phyloP scores from a whole-genome alignment of 2,329 filamentous ascomycete species.

The Penicillium digitatum region DNA sequence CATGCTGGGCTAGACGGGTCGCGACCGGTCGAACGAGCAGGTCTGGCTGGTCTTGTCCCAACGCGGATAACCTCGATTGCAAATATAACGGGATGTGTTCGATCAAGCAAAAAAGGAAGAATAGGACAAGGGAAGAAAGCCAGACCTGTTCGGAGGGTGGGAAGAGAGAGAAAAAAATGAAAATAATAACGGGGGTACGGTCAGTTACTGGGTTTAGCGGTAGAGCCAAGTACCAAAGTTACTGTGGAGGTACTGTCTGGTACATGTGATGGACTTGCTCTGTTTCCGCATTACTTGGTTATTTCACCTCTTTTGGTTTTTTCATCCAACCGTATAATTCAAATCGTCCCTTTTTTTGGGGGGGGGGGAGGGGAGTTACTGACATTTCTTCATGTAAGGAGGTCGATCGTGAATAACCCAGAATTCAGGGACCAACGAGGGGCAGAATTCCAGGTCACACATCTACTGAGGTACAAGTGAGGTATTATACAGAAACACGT shows the following conservation, averaged over 20 bases:
- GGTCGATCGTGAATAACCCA: background rate
- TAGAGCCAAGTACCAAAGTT: slow-evolving; percentile 25
- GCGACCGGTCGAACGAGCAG: slow-evolving; percentile 38
- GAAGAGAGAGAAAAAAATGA: slow-evolving; percentile 9
- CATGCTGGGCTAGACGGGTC: slow-evolving; percentile 44
- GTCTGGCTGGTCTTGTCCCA: slow-evolving; percentile 18
- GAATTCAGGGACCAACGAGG: slow-evolving; percentile 1
- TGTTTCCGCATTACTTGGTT: background rate
- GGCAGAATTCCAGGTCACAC: slow-evolving; percentile 7
- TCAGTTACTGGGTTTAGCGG: slow-evolving; percentile 14
- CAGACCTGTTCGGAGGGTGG: slow-evolving; percentile 8
- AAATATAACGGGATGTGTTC: background rate
- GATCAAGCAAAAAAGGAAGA: slow-evolving; percentile 3
- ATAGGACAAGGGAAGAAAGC: background rate
- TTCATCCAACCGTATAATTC: no score
- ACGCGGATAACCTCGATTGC: background rate
- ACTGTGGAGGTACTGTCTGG: slow-evolving; percentile 16
- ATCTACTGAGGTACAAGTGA: background rate
- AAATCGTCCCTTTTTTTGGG: no score
- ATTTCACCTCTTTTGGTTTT: no score
- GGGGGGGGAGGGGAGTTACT: no score
- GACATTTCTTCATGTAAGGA: slow-evolving; percentile 9
- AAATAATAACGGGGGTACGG: slow-evolving; percentile 13
- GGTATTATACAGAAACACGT: background rate
- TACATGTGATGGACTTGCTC: slow-evolving; percentile 6